Base-by-base conservation (phyloP, 2,329 filamentous ascomycete species). In the Didymellaceae sp. region DNA sequence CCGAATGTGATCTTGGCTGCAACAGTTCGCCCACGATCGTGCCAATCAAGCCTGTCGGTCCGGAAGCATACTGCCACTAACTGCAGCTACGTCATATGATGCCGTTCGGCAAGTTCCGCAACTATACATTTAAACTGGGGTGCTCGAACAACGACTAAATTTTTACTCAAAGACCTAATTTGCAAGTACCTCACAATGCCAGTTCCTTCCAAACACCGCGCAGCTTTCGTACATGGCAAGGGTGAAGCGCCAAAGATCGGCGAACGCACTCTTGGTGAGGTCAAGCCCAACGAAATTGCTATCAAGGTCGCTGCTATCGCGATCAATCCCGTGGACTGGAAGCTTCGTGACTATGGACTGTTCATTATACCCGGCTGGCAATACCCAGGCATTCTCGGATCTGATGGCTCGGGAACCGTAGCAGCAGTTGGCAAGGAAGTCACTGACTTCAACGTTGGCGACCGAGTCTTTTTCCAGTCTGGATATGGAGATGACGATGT, bases 301-400 rank as follows among this genome's bases (percentile, higher is more conserved):
- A 66, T 82, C 45, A 73, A 63, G 1, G 74, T 81, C 57, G 77
- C 78, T 41, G 76, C 78, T 3, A 62, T 80, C 5, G 79, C 78
- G 11, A 63, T 82, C 28, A 82, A 82, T 52, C 78, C 79, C 2
- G 71, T 78, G 41, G 80, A 82, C 49, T 48, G 16, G 41, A 35
- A 67, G 35, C 75, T 77, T 67, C 78, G 76, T n/a, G 66, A 73
- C 18, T 54, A 64, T 5, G 79, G 77, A 13, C 28, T 51, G 10
- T 68, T 80, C 46, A 71, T 75, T 38, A 72, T 79, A 30, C 33
- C 68, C 1, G 25, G 37, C 7, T 49, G 45, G 45, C 14, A 43
- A 2, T 79, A 77, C 53, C 78, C 79, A 5, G 72, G 76, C 0
- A 70, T 78, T 17, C 44, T 73, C 6, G 75, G 76, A 31, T 75